These are phyloP conservation scores for Agrocybe praecox DNA, from an alignment of 768 basidiomycete genomes.

Conservation along the genomic window DNA sequence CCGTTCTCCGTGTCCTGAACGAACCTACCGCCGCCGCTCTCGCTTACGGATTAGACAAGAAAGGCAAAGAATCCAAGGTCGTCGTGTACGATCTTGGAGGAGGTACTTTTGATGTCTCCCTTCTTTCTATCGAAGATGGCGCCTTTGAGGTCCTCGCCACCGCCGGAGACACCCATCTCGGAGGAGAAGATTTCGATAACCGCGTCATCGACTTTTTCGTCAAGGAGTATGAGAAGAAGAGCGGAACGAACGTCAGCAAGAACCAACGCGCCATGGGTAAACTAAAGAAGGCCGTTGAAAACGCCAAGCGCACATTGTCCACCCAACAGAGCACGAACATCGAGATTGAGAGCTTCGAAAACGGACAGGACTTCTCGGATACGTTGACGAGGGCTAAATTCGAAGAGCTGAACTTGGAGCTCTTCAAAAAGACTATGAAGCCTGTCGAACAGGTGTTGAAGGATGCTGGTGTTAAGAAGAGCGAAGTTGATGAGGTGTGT, in stretches of 20 bases:
- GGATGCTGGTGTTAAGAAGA: constrained; percentile 80
- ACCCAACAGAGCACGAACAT: constrained; percentile 48
- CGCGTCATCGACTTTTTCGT: constrained; percentile 72
- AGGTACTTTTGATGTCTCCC: constrained; percentile 74
- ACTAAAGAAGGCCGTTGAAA: constrained; percentile 72
- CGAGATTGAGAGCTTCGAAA: constrained; percentile 71
- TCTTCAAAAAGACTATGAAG: constrained; percentile 85
- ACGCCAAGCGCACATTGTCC: constrained; percentile 73
- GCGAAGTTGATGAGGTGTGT: constrained; percentile 68
- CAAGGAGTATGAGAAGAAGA: constrained; percentile 70
- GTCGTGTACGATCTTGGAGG: constrained; percentile 76
- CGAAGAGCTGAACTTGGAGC: constrained; percentile 82
- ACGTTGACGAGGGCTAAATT: constrained; percentile 83
- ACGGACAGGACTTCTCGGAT: constrained; percentile 79
- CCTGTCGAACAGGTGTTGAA: constrained; percentile 84
- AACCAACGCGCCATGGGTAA: constrained; percentile 70
- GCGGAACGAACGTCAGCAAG: constrained; percentile 57
- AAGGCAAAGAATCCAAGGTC: constrained; percentile 57
- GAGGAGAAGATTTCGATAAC: constrained; percentile 76
- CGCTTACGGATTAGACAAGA: constrained; percentile 70
- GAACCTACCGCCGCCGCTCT: constrained; percentile 74
- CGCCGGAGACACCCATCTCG: constrained; percentile 73
- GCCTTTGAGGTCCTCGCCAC: constrained; percentile 75
- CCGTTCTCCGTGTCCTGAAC: constrained; percentile 67
- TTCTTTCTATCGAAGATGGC: constrained; percentile 68